Base-by-base conservation (phyloP, 2,329 filamentous ascomycete genomes). In the Gremmenia infestans region DNA sequence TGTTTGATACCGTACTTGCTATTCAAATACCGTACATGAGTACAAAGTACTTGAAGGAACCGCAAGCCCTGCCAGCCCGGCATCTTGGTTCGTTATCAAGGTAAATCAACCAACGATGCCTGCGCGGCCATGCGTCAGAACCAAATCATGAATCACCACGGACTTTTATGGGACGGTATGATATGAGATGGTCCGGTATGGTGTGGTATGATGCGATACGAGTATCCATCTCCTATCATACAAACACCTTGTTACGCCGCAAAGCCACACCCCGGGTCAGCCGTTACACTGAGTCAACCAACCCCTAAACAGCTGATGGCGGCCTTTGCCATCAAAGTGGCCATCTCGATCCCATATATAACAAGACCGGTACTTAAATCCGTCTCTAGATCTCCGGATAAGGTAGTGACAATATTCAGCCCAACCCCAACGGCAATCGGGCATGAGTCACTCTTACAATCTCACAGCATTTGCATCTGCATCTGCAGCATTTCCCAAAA, bases 381-480 rank as follows among this genome's bases (percentile, higher is more conserved):
- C 28, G 28, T 32, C 28, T 32, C 28, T 11, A 9, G 28, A 32
- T 32, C 9, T 32, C 9, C 9, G 8, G 2, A 8, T 32, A 8
- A 32, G 8, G 28, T 32, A 32, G 28, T 32, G 28, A 7, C 28
- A 32, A 32, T 8, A 32, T 32, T 32, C 28, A 32, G 8, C 28
- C 28, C 28, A 32, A 9, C 28, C 28, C 28, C 28, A 32, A 32
- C 28, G 28, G 28, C 28, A 11, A 32, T 32, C 28, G 28, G 28
- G 28, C 28, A 11, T 32, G 28, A 32, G 15, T 32, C 53, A 22
- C 48, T 23, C 39, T 50, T 32, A 51, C 53, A 32, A 32, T 6
- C 28, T 32, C 9, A 32, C 43, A 48, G 53, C 53, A 35, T 54
- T 42, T 46, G 50, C 50, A 53, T 32, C 50, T 42, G 28, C 36